Base-by-base conservation (phyloP, 2,329 filamentous ascomycete species). In the Magnaporthiopsis rhizophila region DNA sequence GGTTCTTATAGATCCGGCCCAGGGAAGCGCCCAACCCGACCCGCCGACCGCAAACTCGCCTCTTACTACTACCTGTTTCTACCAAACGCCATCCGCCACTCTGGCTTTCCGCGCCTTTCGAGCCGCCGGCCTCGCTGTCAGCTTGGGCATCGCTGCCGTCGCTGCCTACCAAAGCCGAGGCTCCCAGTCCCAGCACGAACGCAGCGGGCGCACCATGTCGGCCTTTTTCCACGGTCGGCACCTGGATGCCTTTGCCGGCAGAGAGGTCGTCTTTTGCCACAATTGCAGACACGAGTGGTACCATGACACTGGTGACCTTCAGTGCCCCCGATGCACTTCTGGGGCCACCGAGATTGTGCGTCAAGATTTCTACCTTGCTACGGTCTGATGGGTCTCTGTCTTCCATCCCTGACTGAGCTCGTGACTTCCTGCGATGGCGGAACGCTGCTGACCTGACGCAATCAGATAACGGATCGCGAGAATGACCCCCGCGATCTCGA, bases 221-320 rank as follows among this genome's bases (percentile, higher is more conserved):
- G 34, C n/a, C 32, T 18, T 38, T 13, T 34, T 34, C 18, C 58
- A 45, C 60, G 62, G 63, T 50, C 64, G 70, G 58, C 81, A 80
- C 70, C 79, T 87, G 65, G 81, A 84, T 72, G 80, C 81, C 67
- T 77, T 75, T 28, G 71, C 74, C 6, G 77, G 77, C 67, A 81
- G 86, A 67, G 90, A 96, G 72, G 85, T 94, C 68, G 88, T 97
- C 64, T 96, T 84, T 75, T 99, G 95, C 76, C 92, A 98, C 76
- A 78, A 83, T 66, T 98, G 95, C 78, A 75, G 83, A 63, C 78
- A 89, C 67, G 89, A 97, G 74, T 98, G 92, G 92, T 91, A 89
- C 71, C 81, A 86, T 66, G 85, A 91, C 66, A 83, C 89, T 67
- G 81, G 83, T 68, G 87, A 78, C 32, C 77, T 96, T 67, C 79